Evolutionary conservation across 179 eudicot genomes (phyloP).

Genomic region (Beta macrorhiza): DNA sequence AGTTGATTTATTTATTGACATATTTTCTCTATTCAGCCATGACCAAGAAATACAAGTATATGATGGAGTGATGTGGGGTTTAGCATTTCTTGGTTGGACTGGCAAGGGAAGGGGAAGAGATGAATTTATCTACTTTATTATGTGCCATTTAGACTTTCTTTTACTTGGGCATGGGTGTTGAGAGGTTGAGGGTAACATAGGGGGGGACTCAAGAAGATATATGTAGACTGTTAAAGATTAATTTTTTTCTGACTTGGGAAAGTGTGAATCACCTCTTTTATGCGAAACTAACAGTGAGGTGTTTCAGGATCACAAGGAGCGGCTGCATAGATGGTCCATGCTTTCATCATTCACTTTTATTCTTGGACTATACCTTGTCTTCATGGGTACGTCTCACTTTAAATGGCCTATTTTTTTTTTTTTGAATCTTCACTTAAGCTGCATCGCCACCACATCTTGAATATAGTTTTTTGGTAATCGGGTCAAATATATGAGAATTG

Average conservation of each 20-base stretch:
- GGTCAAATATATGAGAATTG: background rate
- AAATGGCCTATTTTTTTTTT: background rate
- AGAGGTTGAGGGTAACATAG: background rate
- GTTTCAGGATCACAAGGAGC: conserved; percentile 70
- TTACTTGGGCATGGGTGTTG: background rate
- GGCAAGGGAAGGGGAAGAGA: no score
- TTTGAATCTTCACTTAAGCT: background rate
- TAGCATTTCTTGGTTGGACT: background rate
- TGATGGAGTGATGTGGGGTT: background rate
- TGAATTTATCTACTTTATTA: no score
- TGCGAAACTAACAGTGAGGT: conserved; percentile 16
- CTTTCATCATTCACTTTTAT: conserved; percentile 44
- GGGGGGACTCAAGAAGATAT: background rate
- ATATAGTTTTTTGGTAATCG: background rate
- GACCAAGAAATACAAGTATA: background rate
- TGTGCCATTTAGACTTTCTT: no score
- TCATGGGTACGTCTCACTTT: conserved; percentile 49
- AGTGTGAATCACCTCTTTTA: background rate
- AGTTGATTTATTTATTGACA: background rate
- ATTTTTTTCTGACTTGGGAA: background rate
- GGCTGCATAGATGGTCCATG: conserved; percentile 57
- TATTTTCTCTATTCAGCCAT: background rate
- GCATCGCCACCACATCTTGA: background rate
- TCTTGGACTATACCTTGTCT: conserved; percentile 53
- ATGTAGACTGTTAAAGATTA: background rate